Percentiles rank a stretch among this genome's conserved stretches.
phyloP scores from a whole-genome alignment of 805 yeast species.

The Saccharomycopsis microspora region DNA sequence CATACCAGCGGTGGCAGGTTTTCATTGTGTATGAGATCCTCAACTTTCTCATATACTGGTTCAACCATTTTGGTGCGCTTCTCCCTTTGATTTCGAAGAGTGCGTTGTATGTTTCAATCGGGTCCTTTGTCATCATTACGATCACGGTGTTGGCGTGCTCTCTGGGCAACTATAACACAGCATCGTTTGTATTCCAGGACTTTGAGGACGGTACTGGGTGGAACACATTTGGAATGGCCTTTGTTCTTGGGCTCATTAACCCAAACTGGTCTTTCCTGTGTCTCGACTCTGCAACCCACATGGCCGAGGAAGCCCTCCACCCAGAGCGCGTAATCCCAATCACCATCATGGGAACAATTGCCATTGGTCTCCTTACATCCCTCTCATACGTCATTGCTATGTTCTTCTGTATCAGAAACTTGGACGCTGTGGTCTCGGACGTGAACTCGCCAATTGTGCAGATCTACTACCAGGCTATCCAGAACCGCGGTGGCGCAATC shows the following conservation, averaged over 20 bases:
- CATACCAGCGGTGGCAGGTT: slow-evolving; percentile 41
- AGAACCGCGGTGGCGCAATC: slow-evolving; percentile 42
- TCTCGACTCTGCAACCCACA: slow-evolving; percentile 59
- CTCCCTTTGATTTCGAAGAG: slow-evolving; percentile 39
- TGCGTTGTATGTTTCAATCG: slow-evolving; percentile 40
- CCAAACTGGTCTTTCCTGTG: slow-evolving; percentile 65
- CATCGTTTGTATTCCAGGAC: slow-evolving; percentile 41
- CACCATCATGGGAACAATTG: slow-evolving; percentile 50
- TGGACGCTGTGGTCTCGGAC: slow-evolving; percentile 30
- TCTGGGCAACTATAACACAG: slow-evolving; percentile 38
- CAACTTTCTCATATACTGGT: slow-evolving; percentile 31
- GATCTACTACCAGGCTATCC: slow-evolving; percentile 47
- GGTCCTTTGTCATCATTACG: slow-evolving; percentile 42
- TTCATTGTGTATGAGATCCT: slow-evolving; percentile 37
- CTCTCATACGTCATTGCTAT: slow-evolving; percentile 41
- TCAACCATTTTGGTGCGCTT: slow-evolving; percentile 39
- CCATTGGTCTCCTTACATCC: slow-evolving; percentile 54
- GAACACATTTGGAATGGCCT: slow-evolving; percentile 46
- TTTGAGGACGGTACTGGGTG: slow-evolving; percentile 52
- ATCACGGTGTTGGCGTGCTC: slow-evolving; percentile 41
- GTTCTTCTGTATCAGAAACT: slow-evolving; percentile 47
- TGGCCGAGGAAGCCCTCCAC: slow-evolving; percentile 52
- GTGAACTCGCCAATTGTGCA: slow-evolving; percentile 46
- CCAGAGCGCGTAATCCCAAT: slow-evolving; percentile 52
- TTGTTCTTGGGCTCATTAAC: slow-evolving; percentile 59